These are phyloP conservation scores for Acacia confusa DNA, from an alignment of 306 rosid species.

Conservation along the genomic window DNA sequence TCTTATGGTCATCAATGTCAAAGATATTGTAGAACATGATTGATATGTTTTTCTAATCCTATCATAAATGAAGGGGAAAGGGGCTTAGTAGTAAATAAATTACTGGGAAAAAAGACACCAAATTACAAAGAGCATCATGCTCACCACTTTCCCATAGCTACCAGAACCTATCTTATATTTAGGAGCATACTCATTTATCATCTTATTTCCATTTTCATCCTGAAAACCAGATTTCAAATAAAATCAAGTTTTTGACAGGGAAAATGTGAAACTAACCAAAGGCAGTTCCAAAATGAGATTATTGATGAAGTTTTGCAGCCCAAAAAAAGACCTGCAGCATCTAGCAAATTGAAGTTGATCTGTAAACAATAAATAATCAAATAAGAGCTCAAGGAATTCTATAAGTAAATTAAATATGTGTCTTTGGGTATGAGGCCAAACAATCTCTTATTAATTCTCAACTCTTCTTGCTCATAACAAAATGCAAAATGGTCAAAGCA, in stretches of 20 bases:
- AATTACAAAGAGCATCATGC: constrained; percentile 26
- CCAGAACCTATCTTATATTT: constrained; percentile 90
- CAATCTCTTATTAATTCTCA: not conserved
- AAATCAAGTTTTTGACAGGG: constrained; percentile 14
- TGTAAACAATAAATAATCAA: not conserved
- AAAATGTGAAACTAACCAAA: not conserved
- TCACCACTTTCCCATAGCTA: constrained; percentile 99
- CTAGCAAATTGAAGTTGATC: not conserved
- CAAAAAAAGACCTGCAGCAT: not conserved
- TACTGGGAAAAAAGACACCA: constrained; percentile 13
- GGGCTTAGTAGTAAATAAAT: constrained; percentile 23
- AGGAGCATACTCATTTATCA: constrained; percentile 86
- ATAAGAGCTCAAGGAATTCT: not conserved
- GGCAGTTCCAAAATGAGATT: not conserved
- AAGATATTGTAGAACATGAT: too few relatives aligned
- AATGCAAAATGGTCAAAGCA: too few relatives aligned
- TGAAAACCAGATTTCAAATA: constrained; percentile 26
- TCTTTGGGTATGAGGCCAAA: not conserved
- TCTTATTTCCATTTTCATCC: constrained; percentile 93
- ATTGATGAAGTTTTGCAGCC: too few relatives aligned
- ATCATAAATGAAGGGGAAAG: constrained; percentile 34
- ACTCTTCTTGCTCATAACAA: too few relatives aligned
- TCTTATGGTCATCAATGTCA: too few relatives aligned
- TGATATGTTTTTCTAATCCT: constrained; percentile 30
- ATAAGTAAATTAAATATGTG: not conserved